phyloP scores from a whole-genome alignment of 2,329 filamentous ascomycete genomes.

The Diatrype stigma region DNA sequence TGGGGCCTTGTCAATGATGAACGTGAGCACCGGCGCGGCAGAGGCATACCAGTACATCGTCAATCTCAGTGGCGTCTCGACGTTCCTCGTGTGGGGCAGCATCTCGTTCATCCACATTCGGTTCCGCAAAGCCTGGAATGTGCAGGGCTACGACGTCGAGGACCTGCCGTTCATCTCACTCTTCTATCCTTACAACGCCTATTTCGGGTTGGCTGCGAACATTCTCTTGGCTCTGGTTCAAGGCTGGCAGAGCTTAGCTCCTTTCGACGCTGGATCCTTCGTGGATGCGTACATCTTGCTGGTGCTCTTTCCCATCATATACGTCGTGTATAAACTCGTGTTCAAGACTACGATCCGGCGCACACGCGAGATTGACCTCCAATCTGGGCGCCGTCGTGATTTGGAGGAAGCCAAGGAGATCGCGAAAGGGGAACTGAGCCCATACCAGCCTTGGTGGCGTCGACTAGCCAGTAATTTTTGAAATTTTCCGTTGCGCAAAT shows the following conservation, averaged over 20 bases:
- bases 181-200: constrained; percentile 55
- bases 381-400: constrained; percentile 51
- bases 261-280: constrained; percentile 55
- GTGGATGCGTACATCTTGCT: constrained; percentile 61
- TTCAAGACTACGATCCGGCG: constrained; percentile 50
- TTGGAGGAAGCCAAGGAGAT: constrained; percentile 42
- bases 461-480: constrained; percentile 39
- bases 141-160: constrained; percentile 50
- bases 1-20: constrained; percentile 72
- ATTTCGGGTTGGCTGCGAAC: constrained; percentile 54
- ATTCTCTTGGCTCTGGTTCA: constrained; percentile 57
- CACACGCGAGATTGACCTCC: constrained; percentile 51
- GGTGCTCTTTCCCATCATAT: constrained; percentile 56
- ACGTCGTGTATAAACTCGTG: constrained; percentile 48
- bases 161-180: constrained; percentile 54
- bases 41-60: constrained; percentile 66
- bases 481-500: too few species aligned
- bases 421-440: constrained; percentile 19
- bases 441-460: constrained; percentile 36
- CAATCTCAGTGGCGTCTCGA: constrained; percentile 65
- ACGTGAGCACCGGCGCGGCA: constrained; percentile 61
- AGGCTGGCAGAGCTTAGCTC: constrained; percentile 56
- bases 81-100: constrained; percentile 67
- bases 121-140: constrained; percentile 60
- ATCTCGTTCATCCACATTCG: constrained; percentile 70